phyloP scores from a whole-genome alignment of 2,329 filamentous ascomycete genomes.

The Colletotrichum navitas region DNA sequence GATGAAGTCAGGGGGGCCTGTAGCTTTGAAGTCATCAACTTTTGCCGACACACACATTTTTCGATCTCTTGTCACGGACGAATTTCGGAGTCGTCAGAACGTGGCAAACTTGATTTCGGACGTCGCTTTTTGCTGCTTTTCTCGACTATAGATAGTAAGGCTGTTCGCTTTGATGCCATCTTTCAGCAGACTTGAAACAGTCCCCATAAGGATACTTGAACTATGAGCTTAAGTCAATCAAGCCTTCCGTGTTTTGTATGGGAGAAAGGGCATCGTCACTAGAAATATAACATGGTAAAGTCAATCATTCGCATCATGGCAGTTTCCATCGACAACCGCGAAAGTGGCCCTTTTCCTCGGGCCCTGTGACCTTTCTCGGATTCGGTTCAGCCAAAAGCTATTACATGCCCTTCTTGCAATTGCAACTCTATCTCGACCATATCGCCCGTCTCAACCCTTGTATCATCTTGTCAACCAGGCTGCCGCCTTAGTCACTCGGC shows the following conservation, averaged over 20 bases:
- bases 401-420: conserved; percentile 2
- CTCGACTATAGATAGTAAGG: conserved; percentile 20
- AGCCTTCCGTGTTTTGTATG: conserved; percentile 41
- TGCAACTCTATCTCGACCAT: conserved; percentile 30
- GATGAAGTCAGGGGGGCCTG: conserved; percentile 6
- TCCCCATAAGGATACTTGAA: conserved; percentile 19
- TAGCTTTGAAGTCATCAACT: background rate
- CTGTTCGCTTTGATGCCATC: conserved; percentile 34
- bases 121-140: conserved; percentile 3
- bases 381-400: background rate
- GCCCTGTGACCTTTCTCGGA: conserved; percentile 2
- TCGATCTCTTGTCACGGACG: conserved; percentile 9
- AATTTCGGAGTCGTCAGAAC: conserved; percentile 31
- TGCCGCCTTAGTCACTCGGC: conserved; percentile 26
- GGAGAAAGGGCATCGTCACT: conserved; percentile 34
- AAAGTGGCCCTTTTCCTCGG: conserved; percentile 2
- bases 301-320: conserved; percentile 23
- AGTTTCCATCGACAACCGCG: background rate
- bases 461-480: background rate
- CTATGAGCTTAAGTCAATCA: conserved; percentile 46
- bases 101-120: conserved; percentile 14
- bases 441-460: background rate
- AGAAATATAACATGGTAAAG: conserved; percentile 38
- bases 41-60: background rate
- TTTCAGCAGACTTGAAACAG: conserved; percentile 38